A percentile compares a stretch with the other conserved stretches of the same genome.
Evolutionary conservation across 164 flowering plant genomes (phyloP).

Genomic region (Sextonia rubra): DNA sequence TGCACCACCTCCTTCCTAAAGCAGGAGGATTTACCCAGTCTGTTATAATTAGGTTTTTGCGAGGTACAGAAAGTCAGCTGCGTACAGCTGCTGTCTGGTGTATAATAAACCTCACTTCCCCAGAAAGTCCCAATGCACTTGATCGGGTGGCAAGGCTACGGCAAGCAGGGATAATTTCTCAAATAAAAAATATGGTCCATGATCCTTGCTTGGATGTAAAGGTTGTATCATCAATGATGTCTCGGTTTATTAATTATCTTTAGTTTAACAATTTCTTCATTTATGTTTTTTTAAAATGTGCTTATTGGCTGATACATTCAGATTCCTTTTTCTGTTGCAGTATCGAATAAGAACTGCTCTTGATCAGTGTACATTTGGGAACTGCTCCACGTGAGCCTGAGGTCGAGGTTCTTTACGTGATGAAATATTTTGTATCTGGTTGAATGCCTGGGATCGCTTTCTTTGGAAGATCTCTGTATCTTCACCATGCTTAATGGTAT

Average conservation of each 20-base stretch:
- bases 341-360: slow-evolving; percentile 71
- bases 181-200: slow-evolving; percentile 62
- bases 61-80: slow-evolving; percentile 48
- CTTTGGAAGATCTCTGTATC: background rate
- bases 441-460: background rate
- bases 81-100: slow-evolving; percentile 78
- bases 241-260: background rate
- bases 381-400: slow-evolving; percentile 22
- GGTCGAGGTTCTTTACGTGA: background rate
- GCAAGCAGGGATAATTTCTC: slow-evolving; percentile 62
- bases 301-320: background rate
- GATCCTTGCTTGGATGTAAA: slow-evolving; percentile 93
- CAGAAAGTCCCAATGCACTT: slow-evolving; percentile 53
- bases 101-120: slow-evolving; percentile 69
- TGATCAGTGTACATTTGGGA: slow-evolving; percentile 40
- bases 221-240: slow-evolving; percentile 33
- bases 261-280: background rate
- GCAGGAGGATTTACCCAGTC: slow-evolving; percentile 26
- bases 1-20: slow-evolving; percentile 48
- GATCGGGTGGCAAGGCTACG: slow-evolving; percentile 49
- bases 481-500: background rate
- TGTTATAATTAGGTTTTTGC: slow-evolving; percentile 55
- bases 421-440: background rate
- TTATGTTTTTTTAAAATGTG: background rate
- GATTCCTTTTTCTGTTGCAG: slow-evolving; percentile 33